Evolutionary conservation across 2,329 filamentous ascomycete species (phyloP), one percentile per base, ranked within the genome.

Genomic region (Nemania bipapillata): DNA sequence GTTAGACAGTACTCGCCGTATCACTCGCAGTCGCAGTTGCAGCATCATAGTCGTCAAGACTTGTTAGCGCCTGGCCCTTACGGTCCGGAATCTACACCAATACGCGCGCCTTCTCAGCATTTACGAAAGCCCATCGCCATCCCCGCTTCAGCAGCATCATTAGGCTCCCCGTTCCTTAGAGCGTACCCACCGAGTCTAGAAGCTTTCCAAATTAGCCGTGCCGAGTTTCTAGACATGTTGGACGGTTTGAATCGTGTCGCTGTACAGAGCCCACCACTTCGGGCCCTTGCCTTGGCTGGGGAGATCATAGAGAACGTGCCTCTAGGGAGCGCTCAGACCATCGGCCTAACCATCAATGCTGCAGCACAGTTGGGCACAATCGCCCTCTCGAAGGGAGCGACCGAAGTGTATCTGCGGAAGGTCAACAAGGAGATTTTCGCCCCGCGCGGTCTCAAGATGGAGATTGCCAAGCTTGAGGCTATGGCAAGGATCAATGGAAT

Each of bases 121-220:
- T 49, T 66, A 22, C 63, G 15, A 17, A 66, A 59, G 49, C 63
- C 63, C 22, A 55, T 66, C 22, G 54, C 42, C 22, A 66, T 69
- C 26, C 66, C 66, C 15, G 66, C 66, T 8, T 63, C 58, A 8
- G 58, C 63, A 7, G 45, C 66, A 12, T 47, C 58, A 30, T 15
- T 69, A 54, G 66, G 66, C 45, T 66, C 66, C 11, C 63, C 66
- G 52, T 69, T 69, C 30, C 63, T 69, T 12, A 65, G 66, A 37
- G 66, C 66, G 4, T 69, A 66, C 35, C 66, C 66, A 1, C 63
- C 53, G 4, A 32, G 22, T 9, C 63, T 69, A 2, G 52, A 65
- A 47, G 37, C 52, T 37, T 58, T 63, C 28, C 20, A 50, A 8
- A 54, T 69, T 15, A 12, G 30, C 5, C 63, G 66, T 4, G 30